Conservation (phyloP, 768 basidiomycete genomes). For the Tulasnella sp. region DNA sequence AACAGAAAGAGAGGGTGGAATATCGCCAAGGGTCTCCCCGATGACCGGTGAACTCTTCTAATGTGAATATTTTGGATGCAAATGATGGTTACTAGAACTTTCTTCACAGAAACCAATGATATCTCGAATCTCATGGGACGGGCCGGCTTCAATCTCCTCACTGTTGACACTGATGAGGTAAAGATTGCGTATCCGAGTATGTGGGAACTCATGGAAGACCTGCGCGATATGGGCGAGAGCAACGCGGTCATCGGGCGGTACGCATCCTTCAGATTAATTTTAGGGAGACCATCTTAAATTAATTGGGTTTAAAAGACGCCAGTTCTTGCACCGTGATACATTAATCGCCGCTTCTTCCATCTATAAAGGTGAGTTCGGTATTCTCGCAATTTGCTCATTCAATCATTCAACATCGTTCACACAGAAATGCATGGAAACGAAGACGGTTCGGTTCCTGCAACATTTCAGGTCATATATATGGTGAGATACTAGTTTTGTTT, state of each 20-base stretch:
- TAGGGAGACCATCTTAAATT: neutral
- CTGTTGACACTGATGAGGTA: conserved; percentile 92
- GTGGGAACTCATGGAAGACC: conserved; percentile 89
- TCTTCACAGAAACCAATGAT: conserved; percentile 66
- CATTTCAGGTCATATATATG: conserved; percentile 93
- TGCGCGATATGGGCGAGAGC: conserved; percentile 93
- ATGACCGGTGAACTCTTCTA: conserved; percentile 67
- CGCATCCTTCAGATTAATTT: conserved; percentile 18
- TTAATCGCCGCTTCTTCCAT: conserved; percentile 85
- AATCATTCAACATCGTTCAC: neutral
- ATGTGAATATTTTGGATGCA: neutral
- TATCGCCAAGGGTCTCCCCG: conserved; percentile 92
- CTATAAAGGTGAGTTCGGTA: conserved; percentile 57
- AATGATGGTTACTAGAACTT: neutral
- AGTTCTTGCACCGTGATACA: conserved; percentile 70
- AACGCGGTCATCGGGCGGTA: conserved; percentile 84
- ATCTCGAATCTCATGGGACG: conserved; percentile 85
- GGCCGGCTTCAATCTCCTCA: conserved; percentile 87
- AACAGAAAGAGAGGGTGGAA: conserved; percentile 85
- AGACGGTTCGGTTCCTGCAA: conserved; percentile 81
- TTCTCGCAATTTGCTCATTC: neutral
- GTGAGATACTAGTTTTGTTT: conserved; percentile 32
- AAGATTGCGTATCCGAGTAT: conserved; percentile 84
- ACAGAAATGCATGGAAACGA: conserved; percentile 74
- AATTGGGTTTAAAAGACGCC: conserved; percentile 35